Evolutionary conservation across 768 basidiomycete genomes (phyloP).

Genomic region (Coprinopsis sp.): DNA sequence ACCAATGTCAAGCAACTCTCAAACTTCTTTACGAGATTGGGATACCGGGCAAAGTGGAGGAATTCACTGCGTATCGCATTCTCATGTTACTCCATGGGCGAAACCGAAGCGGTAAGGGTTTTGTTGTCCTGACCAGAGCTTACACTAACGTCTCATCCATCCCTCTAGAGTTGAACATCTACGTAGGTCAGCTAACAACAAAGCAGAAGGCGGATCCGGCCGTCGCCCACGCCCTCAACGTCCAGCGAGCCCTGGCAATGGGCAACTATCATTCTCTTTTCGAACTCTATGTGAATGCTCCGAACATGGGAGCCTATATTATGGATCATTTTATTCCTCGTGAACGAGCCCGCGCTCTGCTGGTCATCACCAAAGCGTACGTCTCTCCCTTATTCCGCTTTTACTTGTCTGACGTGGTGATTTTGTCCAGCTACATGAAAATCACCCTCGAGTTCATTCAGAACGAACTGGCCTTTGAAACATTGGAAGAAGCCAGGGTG

Average conservation of each 20-base stretch:
- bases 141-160: neutral
- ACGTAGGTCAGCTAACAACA: conserved; percentile 95
- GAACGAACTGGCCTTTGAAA: conserved; percentile 82
- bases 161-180: conserved; percentile 82
- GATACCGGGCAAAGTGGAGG: conserved; percentile 87
- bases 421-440: conserved; percentile 63
- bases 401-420: conserved; percentile 6
- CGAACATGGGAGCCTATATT: conserved; percentile 97
- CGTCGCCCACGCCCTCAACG: conserved; percentile 84
- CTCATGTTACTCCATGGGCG: conserved; percentile 92
- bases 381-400: conserved; percentile 26
- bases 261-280: conserved; percentile 95
- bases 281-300: conserved; percentile 73
- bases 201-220: conserved; percentile 78
- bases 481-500: conserved; percentile 47
- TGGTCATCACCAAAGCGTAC: conserved; percentile 91
- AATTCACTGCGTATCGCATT: conserved; percentile 97
- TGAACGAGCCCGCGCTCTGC: conserved; percentile 80
- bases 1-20: conserved; percentile 91
- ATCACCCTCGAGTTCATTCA: conserved; percentile 74
- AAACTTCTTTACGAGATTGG: conserved; percentile 90
- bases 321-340: conserved; percentile 98
- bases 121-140: neutral
- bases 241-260: conserved; percentile 85
- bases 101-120: conserved; percentile 81